Evolutionary conservation across 257 asterid species (phyloP).

Genomic region (Lavandula angustifolia): DNA sequence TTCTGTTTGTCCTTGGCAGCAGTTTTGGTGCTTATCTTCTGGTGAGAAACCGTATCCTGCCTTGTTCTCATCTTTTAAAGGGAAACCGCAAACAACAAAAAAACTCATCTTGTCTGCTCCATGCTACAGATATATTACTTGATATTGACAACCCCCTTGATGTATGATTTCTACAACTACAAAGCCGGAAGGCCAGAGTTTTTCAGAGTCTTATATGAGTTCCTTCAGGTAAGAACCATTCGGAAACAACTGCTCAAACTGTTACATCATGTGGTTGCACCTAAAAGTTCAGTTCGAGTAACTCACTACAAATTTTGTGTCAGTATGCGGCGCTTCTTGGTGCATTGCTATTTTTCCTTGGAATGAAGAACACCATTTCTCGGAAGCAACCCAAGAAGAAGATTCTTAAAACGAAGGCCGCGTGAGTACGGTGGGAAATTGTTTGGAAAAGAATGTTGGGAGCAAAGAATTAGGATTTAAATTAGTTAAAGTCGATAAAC

Average conservation of each 20-base stretch:
- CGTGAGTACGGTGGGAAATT: slow-evolving; percentile 36
- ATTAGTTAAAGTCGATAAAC: slow-evolving; percentile 29
- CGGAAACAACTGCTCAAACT: background rate
- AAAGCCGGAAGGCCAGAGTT: slow-evolving; percentile 49
- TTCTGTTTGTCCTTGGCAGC: slow-evolving; percentile 83
- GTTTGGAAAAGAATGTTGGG: slow-evolving; percentile 28
- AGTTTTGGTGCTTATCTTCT: slow-evolving; percentile 70
- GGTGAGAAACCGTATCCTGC: slow-evolving; percentile 46
- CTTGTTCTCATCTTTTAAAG: background rate
- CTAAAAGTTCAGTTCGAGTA: background rate
- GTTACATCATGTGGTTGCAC: background rate
- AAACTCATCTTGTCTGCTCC: slow-evolving; percentile 1
- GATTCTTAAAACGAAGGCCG: slow-evolving; percentile 60
- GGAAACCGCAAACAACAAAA: background rate
- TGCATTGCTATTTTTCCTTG: slow-evolving; percentile 73
- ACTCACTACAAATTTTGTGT: slow-evolving; percentile 32
- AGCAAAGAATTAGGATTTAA: slow-evolving; percentile 24
- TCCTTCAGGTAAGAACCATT: slow-evolving; percentile 66
- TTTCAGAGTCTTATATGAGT: slow-evolving; percentile 48
- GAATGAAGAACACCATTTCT: slow-evolving; percentile 69
- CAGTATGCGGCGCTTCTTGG: slow-evolving; percentile 71
- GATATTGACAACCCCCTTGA: slow-evolving; percentile 62
- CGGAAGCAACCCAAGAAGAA: slow-evolving; percentile 67
- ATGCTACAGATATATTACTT: slow-evolving; percentile 66
- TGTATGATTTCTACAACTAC: slow-evolving; percentile 65